A percentile compares a stretch with the other conserved stretches of the same genome.
These are phyloP conservation scores for Arthromyces matolae DNA, from an alignment of 768 basidiomycete genomes.

Conservation along the genomic window DNA sequence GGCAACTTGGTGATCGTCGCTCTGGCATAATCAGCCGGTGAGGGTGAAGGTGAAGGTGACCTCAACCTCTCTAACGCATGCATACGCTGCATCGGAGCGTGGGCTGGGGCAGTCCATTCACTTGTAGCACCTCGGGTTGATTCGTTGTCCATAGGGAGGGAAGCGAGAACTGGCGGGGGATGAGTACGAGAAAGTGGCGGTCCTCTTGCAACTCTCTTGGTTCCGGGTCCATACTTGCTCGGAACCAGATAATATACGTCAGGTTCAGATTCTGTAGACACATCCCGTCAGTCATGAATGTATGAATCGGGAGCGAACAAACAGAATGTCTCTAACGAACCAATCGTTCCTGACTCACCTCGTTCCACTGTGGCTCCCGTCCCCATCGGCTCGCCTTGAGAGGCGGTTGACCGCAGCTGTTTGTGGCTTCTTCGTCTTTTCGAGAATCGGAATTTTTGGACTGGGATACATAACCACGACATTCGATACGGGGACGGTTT, in stretches of 20 bases:
- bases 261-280: slow-evolving; percentile 24
- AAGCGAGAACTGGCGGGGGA: slow-evolving; percentile 30
- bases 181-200: no score
- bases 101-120: slow-evolving; percentile 18
- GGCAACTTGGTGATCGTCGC: slow-evolving; percentile 2
- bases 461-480: slow-evolving; percentile 29
- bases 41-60: not conserved
- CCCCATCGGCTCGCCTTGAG: no score
- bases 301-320: no score
- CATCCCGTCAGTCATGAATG: not conserved
- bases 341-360: no score
- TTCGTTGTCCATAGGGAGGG: slow-evolving; percentile 36
- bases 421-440: slow-evolving; percentile 5
- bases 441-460: slow-evolving; percentile 15
- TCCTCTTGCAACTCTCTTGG: slow-evolving; percentile 29
- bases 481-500: no score
- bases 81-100: no score
- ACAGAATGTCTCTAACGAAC: no score
- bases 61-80: not conserved
- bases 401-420: no score
- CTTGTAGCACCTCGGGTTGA: slow-evolving; percentile 25
- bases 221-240: slow-evolving; percentile 31
- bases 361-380: no score
- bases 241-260: slow-evolving; percentile 38
- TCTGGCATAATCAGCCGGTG: not conserved